Evolutionary conservation across 768 basidiomycete species (phyloP).

Genomic region (Leucosporidium yakuticum): DNA sequence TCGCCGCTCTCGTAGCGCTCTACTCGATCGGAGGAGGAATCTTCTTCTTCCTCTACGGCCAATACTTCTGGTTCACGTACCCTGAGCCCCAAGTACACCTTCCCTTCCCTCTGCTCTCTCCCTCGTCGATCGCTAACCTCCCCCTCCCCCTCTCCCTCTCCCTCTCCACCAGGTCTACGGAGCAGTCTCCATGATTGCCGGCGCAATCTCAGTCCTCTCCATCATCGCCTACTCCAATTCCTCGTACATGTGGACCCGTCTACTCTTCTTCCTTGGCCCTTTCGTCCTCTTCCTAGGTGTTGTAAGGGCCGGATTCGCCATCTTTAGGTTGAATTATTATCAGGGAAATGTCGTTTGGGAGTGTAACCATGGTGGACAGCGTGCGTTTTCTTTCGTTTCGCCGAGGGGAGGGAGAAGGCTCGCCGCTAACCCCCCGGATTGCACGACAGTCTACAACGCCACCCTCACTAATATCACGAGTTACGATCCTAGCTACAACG

Average conservation of each 20-base stretch:
- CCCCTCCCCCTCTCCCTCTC: not conserved
- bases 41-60: conserved; percentile 26
- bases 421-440: not conserved
- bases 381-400: not conserved
- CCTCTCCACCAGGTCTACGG: conserved; percentile 21
- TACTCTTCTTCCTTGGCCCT: conserved; percentile 14
- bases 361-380: conserved; percentile 22
- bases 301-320: conserved; percentile 21
- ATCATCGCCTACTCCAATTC: conserved; percentile 24
- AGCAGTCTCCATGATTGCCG: conserved; percentile 23
- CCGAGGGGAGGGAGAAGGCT: no score
- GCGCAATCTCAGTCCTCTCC: conserved; percentile 1
- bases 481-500: not conserved
- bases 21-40: conserved; percentile 27
- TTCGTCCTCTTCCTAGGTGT: conserved; percentile 11
- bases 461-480: conserved; percentile 5
- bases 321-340: conserved; percentile 24
- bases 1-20: conserved; percentile 15
- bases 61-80: conserved; percentile 18
- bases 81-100: conserved; percentile 11
- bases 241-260: conserved; percentile 14
- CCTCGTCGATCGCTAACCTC: no score
- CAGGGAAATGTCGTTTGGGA: conserved; percentile 27
- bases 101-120: no score
- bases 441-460: conserved; percentile 16